Conservation (phyloP, 2,329 filamentous ascomycete species). For the Diaporthe batatas region DNA sequence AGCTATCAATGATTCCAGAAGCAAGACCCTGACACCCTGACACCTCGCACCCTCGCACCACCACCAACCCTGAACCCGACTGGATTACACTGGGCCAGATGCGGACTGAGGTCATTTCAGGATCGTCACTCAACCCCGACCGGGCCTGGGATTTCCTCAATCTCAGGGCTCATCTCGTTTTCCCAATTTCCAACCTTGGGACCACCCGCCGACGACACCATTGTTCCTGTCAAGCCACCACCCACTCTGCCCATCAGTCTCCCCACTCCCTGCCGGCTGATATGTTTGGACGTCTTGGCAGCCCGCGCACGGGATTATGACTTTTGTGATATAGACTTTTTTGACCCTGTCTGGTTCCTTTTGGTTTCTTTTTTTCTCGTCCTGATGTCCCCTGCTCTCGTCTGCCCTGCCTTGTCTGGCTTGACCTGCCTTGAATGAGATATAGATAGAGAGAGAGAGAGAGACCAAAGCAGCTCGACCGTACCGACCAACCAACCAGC, state of each 20-base stretch:
- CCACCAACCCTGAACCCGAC: conserved; percentile 2
- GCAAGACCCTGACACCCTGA: background rate
- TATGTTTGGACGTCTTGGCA: conserved; percentile 28
- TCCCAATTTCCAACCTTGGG: conserved; percentile 23
- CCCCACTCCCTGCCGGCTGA: conserved; percentile 26
- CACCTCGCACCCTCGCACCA: background rate
- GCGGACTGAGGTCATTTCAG: conserved; percentile 31
- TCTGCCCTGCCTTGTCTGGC: background rate
- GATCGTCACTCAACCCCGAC: conserved; percentile 25
- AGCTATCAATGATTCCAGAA: no score
- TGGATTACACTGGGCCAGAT: conserved; percentile 14
- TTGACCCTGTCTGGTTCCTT: conserved; percentile 2
- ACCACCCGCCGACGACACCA: conserved; percentile 16
- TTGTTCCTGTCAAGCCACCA: background rate
- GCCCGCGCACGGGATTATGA: conserved; percentile 15
- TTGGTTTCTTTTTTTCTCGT: background rate
- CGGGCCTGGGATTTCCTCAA: conserved; percentile 18
- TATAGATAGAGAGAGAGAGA: conserved; percentile 9
- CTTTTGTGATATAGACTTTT: conserved; percentile 28
- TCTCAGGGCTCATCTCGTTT: conserved; percentile 35
- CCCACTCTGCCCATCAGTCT: background rate
- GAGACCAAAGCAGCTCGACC: conserved; percentile 9
- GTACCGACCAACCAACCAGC: background rate
- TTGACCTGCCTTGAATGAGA: conserved; percentile 4
- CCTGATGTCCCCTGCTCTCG: background rate